A percentile compares a stretch with the other conserved stretches of the same genome.
Conservation (phyloP, 148 eudicot species). For the Hydrangea macrophylla region DNA sequence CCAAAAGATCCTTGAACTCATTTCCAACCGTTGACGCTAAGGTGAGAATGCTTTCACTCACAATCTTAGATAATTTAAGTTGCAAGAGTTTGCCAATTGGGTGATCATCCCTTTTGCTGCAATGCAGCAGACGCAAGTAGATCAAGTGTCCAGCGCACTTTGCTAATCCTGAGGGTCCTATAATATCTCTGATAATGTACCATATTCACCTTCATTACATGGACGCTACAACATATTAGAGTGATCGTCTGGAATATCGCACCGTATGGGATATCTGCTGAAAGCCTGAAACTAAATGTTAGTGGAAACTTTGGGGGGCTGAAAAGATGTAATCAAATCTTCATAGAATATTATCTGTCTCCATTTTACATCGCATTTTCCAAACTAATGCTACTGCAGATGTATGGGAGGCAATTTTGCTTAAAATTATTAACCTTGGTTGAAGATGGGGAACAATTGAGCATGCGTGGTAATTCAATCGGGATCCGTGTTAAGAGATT, state of each 20-base stretch:
- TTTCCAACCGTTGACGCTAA: conserved; percentile 47
- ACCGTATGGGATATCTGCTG: neutral
- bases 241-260: neutral
- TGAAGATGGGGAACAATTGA: neutral
- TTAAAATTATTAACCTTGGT: neutral
- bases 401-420: neutral
- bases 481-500: neutral
- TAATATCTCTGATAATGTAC: neutral
- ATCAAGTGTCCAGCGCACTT: too few species aligned
- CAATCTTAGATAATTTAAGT: conserved; percentile 2
- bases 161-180: neutral
- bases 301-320: too few species aligned
- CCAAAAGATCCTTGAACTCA: conserved; percentile 54
- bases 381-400: neutral
- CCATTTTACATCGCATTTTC: neutral
- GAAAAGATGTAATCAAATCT: too few species aligned
- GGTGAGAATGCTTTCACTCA: conserved; percentile 38
- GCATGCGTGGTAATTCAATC: neutral
- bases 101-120: neutral
- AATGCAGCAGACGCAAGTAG: neutral
- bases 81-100: neutral
- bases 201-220: neutral
- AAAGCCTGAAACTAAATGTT: neutral
- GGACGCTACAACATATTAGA: neutral
- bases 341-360: neutral